Evolutionary conservation across 495 filamentous ascomycete species (phyloP).

Genomic region (Penicillium maclennaniae): DNA sequence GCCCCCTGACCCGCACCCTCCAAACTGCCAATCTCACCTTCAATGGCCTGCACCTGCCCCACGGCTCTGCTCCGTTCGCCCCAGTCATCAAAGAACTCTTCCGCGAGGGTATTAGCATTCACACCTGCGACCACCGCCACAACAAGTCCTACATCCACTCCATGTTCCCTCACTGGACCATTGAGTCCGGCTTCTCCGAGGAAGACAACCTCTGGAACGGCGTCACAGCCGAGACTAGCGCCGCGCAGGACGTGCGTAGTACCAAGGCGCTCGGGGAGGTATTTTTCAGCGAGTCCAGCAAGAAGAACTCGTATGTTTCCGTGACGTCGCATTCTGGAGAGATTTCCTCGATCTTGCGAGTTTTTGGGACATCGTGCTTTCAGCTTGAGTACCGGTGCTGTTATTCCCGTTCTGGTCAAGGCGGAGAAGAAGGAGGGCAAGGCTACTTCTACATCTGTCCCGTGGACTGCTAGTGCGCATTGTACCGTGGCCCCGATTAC

Average conservation of each 20-base stretch:
- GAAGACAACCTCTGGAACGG: slow-evolving; percentile 59
- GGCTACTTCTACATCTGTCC: slow-evolving; percentile 28
- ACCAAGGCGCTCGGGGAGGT: slow-evolving; percentile 58
- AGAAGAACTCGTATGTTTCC: slow-evolving; percentile 54
- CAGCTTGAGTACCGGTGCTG: slow-evolving; percentile 59
- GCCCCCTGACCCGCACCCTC: slow-evolving; percentile 65
- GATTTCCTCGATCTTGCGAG: slow-evolving; percentile 54
- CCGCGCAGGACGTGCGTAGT: slow-evolving; percentile 53
- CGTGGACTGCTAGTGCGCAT: slow-evolving; percentile 44
- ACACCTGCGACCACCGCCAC: slow-evolving; percentile 75
- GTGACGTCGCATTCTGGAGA: slow-evolving; percentile 68
- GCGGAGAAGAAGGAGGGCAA: slow-evolving; percentile 35
- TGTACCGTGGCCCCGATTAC: slow-evolving; percentile 49
- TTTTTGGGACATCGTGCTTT: slow-evolving; percentile 59
- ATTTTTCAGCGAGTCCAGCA: slow-evolving; percentile 39
- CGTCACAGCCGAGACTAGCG: slow-evolving; percentile 49
- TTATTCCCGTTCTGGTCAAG: slow-evolving; percentile 66
- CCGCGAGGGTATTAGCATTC: slow-evolving; percentile 67
- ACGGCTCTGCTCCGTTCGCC: slow-evolving; percentile 41
- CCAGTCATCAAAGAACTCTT: slow-evolving; percentile 68
- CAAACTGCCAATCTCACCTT: slow-evolving; percentile 63
- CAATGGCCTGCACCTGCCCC: slow-evolving; percentile 48
- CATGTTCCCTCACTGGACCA: slow-evolving; percentile 54
- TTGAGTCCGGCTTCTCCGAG: slow-evolving; percentile 63
- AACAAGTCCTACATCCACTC: slow-evolving; percentile 52